These are phyloP conservation scores for Crotalaria pallida DNA, from an alignment of 306 rosid genomes.

Conservation along the genomic window DNA sequence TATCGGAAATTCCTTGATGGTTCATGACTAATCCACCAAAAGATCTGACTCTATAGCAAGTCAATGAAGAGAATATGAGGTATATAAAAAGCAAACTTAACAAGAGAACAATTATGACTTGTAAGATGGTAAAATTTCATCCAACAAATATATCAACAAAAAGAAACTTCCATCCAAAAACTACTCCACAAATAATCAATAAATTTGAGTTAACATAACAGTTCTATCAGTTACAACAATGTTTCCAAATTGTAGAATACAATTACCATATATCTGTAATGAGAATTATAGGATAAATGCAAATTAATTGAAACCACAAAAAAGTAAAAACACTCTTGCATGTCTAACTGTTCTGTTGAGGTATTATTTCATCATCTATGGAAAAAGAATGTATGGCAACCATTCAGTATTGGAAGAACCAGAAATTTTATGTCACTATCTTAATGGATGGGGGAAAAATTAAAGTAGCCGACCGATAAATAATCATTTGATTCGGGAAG, in stretches of 20 bases:
- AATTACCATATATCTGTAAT: neutral
- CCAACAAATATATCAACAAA: too few species aligned
- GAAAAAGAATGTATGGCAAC: constrained; percentile 3
- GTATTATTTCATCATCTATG: neutral
- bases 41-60: too few species aligned
- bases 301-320: neutral
- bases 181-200: neutral
- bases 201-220: neutral
- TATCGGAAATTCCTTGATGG: too few species aligned
- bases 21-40: too few species aligned
- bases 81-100: neutral
- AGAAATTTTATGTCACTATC: neutral
- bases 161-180: neutral
- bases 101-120: neutral
- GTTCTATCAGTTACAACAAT: neutral
- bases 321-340: neutral
- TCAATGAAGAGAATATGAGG: neutral
- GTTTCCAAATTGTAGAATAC: neutral
- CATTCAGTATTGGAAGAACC: neutral
- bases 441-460: neutral
- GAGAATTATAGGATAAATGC: neutral
- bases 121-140: neutral
- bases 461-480: neutral
- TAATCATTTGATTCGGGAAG: constrained; percentile 36
- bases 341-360: neutral